Percentiles rank a stretch among this genome's conserved stretches.
These are phyloP conservation scores for Aspergillus clavatus DNA, from an alignment of 2,329 filamentous ascomycete genomes.

Conservation along the genomic window DNA sequence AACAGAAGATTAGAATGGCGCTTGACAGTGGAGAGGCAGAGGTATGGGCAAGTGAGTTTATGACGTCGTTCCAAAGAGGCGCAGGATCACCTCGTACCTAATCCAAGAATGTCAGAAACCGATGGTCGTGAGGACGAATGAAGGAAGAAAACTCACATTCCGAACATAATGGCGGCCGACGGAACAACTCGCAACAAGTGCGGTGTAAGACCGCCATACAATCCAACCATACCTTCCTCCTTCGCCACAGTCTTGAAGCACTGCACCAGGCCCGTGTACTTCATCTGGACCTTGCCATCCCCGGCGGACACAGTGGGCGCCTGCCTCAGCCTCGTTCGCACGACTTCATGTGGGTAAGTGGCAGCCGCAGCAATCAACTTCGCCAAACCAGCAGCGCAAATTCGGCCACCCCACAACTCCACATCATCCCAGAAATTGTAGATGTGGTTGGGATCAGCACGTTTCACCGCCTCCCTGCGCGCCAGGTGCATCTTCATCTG, in stretches of 20 bases:
- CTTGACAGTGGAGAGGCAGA: background rate
- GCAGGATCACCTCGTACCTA: conserved; percentile 34
- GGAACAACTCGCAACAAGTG: conserved; percentile 89
- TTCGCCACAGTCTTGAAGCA: conserved; percentile 84
- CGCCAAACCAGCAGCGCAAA: conserved; percentile 67
- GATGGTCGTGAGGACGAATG: conserved; percentile 11
- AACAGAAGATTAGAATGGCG: background rate
- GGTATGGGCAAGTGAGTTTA: conserved; percentile 12
- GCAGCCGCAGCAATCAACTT: conserved; percentile 80
- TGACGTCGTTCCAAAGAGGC: conserved; percentile 32
- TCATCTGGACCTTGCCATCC: conserved; percentile 59
- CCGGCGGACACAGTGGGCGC: conserved; percentile 75
- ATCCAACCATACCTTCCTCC: conserved; percentile 77
- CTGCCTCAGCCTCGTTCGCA: conserved; percentile 77
- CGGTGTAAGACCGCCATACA: conserved; percentile 88
- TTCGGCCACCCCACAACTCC: conserved; percentile 72
- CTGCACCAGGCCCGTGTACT: conserved; percentile 83
- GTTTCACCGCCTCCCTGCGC: conserved; percentile 55
- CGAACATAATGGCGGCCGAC: conserved; percentile 93
- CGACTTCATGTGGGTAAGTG: conserved; percentile 90
- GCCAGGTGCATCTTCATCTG: conserved; percentile 76
- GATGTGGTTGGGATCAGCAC: conserved; percentile 53
- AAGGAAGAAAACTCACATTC: conserved; percentile 56
- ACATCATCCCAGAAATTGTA: conserved; percentile 68
- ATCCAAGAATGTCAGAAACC: conserved; percentile 27